Evolutionary conservation across 2,329 filamentous ascomycete genomes (phyloP).

Genomic region (Xylariomycetidae sp.): DNA sequence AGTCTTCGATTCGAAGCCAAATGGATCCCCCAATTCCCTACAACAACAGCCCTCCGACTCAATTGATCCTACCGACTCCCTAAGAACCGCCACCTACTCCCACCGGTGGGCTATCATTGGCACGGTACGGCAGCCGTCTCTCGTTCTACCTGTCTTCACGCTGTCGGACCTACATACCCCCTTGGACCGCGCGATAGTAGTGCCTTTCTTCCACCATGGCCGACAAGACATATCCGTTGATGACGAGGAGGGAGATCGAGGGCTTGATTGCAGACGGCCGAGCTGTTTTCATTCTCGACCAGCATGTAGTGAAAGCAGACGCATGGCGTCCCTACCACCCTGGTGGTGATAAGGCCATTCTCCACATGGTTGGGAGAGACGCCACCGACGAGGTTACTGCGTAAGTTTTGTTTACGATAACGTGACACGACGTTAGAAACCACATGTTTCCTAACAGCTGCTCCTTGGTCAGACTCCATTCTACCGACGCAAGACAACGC

Average conservation of each 20-base stretch:
- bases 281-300: constrained; percentile 75
- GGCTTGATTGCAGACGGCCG: constrained; percentile 77
- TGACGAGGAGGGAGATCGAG: constrained; percentile 67
- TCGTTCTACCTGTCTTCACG: not conserved
- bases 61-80: too few relatives aligned
- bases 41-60: too few relatives aligned
- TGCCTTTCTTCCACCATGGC: constrained; percentile 20
- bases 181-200: not conserved
- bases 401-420: too few relatives aligned
- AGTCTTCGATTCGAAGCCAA: too few relatives aligned
- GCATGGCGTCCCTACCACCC: constrained; percentile 87
- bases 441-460: too few relatives aligned
- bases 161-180: not conserved
- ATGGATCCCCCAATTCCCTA: too few relatives aligned
- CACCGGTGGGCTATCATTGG: too few relatives aligned
- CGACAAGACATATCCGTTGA: constrained; percentile 37
- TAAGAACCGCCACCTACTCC: too few relatives aligned
- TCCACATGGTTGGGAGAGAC: constrained; percentile 90
- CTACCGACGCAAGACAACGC: constrained; percentile 64
- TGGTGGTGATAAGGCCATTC: constrained; percentile 84
- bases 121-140: constrained; percentile 1
- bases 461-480: too few relatives aligned
- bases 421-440: too few relatives aligned
- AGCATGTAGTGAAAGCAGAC: constrained; percentile 80
- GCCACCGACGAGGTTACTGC: constrained; percentile 91